These are phyloP conservation scores for Plasmodium coatneyi DNA, from an alignment of 169 alveolate species.

Conservation along the genomic window DNA sequence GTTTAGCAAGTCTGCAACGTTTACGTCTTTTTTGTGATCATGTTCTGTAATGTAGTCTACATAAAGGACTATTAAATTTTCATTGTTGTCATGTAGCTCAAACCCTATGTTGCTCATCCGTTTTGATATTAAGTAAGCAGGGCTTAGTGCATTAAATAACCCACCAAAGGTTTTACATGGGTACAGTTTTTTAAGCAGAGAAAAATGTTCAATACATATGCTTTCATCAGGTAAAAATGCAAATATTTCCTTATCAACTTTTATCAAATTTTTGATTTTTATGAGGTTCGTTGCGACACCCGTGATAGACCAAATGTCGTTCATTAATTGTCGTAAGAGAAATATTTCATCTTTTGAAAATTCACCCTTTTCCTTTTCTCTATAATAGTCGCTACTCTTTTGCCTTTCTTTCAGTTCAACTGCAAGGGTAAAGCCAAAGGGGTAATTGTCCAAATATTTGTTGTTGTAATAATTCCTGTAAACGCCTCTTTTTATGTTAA, in stretches of 20 bases:
- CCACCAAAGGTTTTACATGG: constrained; percentile 75
- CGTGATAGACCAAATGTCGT: constrained; percentile 72
- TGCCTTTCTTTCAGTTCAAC: constrained; percentile 44
- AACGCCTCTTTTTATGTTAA: constrained; percentile 73
- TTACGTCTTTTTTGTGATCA: constrained; percentile 58
- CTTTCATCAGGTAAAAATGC: constrained; percentile 75
- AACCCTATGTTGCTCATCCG: constrained; percentile 66
- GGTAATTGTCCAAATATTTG: constrained; percentile 70
- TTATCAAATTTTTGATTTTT: constrained; percentile 54
- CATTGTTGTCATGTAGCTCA: constrained; percentile 57
- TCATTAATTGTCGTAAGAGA: constrained; percentile 38
- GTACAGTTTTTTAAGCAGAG: constrained; percentile 57
- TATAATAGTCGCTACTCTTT: not conserved
- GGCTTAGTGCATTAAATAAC: constrained; percentile 57
- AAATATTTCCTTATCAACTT: constrained; percentile 64
- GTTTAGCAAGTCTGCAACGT: constrained; percentile 38
- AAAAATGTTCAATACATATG: constrained; percentile 64
- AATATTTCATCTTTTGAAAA: constrained; percentile 68
- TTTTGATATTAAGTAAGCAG: constrained; percentile 36
- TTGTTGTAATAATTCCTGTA: constrained; percentile 61
- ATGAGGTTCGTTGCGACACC: constrained; percentile 70
- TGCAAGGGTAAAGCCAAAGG: constrained; percentile 67
- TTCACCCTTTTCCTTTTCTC: constrained; percentile 40
- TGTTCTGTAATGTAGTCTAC: constrained; percentile 64
- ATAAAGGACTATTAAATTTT: constrained; percentile 45